Evolutionary conservation across 2,329 filamentous ascomycete species (phyloP), one percentile per base, ranked within the genome.

Genomic region (Leptographium flavum): DNA sequence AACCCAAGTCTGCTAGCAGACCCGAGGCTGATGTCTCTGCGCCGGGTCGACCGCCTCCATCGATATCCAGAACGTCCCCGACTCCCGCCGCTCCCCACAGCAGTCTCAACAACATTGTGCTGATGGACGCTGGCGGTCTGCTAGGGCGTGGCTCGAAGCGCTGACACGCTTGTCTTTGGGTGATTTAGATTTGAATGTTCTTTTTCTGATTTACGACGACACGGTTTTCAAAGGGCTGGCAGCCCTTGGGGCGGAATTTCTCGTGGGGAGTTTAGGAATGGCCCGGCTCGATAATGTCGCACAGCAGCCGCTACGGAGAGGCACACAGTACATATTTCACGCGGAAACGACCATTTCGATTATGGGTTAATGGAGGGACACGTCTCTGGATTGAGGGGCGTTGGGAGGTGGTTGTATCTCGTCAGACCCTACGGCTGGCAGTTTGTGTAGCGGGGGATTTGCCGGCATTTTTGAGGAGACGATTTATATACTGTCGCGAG

Each of bases 11-110:
- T 0, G 38, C 32, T 8, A 33, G 17, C n/a, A 45, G 32, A 38
- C 13, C 22, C 30, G 3, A 21, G 43, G 19, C 22, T 21, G 15
- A 68, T 72, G 49, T 54, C 73, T 40, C 43, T 7, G 19, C 43
- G 2, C 37, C 36, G 6, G 42, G 40, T 25, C 35, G 21, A 30
- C 35, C 46, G 25, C 23, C 40, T 19, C 30, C 42, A 17, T 19
- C 43, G 9, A 5, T 21, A 2, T 33, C 44, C 3, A 28, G 17
- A 5, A 30, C 15, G 1, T 27, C 14, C 4, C 21, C 43, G 1
- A 10, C 27, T 3, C 30, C 15, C 10, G 37, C 37, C 3, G 22
- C 17, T 4, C 13, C 38, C 5, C 23, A 36, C 30, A 37, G 41
- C 33, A 37, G 25, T 5, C n/a, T 45, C 2, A 41, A 47, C 32